Conservation (phyloP, 495 filamentous ascomycete genomes). For the Neurospora sp. region DNA sequence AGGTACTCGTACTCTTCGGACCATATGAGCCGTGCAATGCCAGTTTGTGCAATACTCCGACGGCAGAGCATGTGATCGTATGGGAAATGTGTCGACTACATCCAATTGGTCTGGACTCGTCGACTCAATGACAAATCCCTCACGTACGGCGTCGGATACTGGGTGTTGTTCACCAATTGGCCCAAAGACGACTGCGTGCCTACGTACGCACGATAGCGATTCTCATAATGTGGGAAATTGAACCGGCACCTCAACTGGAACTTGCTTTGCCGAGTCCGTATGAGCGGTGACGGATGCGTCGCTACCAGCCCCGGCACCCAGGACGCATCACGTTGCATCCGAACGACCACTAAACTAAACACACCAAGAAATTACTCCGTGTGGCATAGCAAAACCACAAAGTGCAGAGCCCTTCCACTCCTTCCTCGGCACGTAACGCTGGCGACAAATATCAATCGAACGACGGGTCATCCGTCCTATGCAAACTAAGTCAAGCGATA, state of each 20-base stretch:
- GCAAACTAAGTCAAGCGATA: not conserved
- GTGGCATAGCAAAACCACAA: not conserved
- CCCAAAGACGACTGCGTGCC: not conserved
- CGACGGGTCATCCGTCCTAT: not conserved
- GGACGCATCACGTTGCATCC: conserved; percentile 16
- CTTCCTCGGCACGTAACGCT: not conserved
- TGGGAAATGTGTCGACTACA: not conserved
- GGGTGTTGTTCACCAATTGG: not conserved
- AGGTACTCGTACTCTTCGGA: not conserved
- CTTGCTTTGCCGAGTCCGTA: conserved; percentile 4
- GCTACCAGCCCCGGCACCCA: conserved; percentile 4
- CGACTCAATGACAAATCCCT: not conserved
- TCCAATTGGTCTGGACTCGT: not conserved
- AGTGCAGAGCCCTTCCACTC: not conserved
- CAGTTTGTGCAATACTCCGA: not conserved
- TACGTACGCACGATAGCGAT: not conserved
- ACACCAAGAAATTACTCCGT: conserved; percentile 1
- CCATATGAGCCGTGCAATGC: not conserved
- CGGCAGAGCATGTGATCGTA: not conserved
- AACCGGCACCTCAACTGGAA: conserved; percentile 1
- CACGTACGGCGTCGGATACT: not conserved
- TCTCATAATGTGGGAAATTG: not conserved
- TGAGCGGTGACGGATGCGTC: conserved; percentile 14
- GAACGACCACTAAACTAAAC: not conserved
- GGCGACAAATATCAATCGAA: not conserved